These are phyloP conservation scores for Carex myosuroides DNA, from an alignment of 176 grass and related monocot species.

Conservation along the genomic window DNA sequence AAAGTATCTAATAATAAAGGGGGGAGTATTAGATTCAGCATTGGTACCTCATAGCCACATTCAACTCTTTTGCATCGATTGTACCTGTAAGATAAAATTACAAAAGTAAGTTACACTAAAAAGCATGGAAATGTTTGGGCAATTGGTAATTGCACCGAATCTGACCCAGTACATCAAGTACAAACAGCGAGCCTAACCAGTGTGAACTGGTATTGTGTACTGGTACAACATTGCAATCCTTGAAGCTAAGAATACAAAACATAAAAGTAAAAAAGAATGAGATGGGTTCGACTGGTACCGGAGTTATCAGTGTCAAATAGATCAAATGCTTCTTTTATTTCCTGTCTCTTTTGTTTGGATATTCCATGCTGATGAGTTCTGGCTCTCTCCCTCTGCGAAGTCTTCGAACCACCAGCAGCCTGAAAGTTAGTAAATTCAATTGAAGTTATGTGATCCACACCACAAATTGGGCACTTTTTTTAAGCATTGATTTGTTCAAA, in stretches of 20 bases:
- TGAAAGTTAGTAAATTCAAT: slow-evolving; percentile 17
- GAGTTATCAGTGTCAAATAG: slow-evolving; percentile 87
- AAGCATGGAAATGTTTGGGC: not conserved
- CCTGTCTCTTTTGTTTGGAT: slow-evolving; percentile 57
- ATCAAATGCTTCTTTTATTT: slow-evolving; percentile 88
- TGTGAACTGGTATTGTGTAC: not conserved
- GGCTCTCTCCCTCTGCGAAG: slow-evolving; percentile 49
- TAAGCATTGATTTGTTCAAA: not conserved
- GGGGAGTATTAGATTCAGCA: not conserved
- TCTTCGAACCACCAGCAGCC: slow-evolving; percentile 31
- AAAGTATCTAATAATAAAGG: not conserved
- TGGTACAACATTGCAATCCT: not conserved
- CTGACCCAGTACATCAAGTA: not conserved
- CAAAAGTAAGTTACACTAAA: not conserved
- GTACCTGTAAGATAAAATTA: slow-evolving; percentile 41
- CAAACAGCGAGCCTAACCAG: not conserved
- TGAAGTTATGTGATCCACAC: not conserved
- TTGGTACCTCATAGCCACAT: slow-evolving; percentile 87
- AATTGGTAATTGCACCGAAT: not conserved
- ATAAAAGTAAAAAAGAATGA: not conserved
- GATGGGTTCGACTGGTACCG: slow-evolving; percentile 30
- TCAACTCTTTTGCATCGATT: slow-evolving; percentile 85
- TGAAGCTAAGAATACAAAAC: not conserved
- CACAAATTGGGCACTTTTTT: not conserved
- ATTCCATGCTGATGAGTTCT: slow-evolving; percentile 52